Evolutionary conservation across 2,329 filamentous ascomycete genomes (phyloP), one percentile per base, ranked within the genome.

Genomic region (Alternaria solani): DNA sequence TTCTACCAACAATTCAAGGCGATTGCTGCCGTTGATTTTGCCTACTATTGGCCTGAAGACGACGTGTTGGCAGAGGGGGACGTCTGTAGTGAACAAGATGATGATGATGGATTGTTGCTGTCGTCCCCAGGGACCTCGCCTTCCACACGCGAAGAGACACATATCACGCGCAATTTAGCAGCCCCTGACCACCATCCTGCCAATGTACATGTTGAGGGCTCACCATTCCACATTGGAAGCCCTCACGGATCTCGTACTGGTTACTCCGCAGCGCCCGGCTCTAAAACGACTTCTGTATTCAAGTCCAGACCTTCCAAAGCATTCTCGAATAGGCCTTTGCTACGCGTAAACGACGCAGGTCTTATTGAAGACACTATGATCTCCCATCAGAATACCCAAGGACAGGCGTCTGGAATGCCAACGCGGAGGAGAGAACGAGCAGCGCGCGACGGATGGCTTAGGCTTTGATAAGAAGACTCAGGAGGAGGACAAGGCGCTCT

Each of bases 141-240:
- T 0, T 12, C 1, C 16, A 0, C 28, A 1, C 1, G n/a, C n/a
- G 12, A 47, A 23, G 44, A 47, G 1, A 47, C 28, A 32, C 42
- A 48, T 4, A 39, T 53, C 34, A 58, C 54, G 56, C 42, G 49
- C 16, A 26, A 20, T 3, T 9, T 54, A 28, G 56, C 56, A 3
- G 42, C 42, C n/a, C 34, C 16, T 2, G 26, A 5, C 2, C 36
- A 58, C 20, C 56, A 2, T 14, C 49, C 56, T 7, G 28, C 36
- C n/a, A 58, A 58, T 7, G 42, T 48, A 2, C 16, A 58, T 6
- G 25, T 58, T 14, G 25, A 53, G 14, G 5, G 20, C 30, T 52
- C 55, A 0, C 41, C 48, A 5, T 53, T 41, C 2, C 42, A 34
- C 9, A 39, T 44, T 1, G 41, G 9, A 12, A 28, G 36, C n/a